These are phyloP conservation scores for Hymenoscyphus repandus DNA, from an alignment of 2,329 filamentous ascomycete species.

Conservation along the genomic window DNA sequence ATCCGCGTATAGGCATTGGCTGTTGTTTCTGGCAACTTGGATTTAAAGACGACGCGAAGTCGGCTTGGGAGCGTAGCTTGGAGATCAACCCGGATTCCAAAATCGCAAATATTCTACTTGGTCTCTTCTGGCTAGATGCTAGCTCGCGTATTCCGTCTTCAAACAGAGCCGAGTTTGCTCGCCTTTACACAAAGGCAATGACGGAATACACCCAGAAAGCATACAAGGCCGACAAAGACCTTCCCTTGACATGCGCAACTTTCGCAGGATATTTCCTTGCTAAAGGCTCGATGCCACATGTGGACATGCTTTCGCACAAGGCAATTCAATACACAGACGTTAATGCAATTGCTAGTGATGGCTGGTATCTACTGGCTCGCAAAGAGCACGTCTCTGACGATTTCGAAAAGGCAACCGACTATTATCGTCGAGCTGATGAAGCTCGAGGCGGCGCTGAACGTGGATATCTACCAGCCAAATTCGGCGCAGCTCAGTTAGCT, in stretches of 20 bases:
- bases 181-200: constrained; percentile 88
- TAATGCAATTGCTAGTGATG: constrained; percentile 93
- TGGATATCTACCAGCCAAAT: constrained; percentile 90
- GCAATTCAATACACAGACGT: constrained; percentile 95
- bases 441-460: constrained; percentile 86
- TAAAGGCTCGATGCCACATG: constrained; percentile 72
- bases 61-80: constrained; percentile 82
- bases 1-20: constrained; percentile 92
- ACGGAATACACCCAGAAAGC: constrained; percentile 89
- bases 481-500: constrained; percentile 85
- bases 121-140: constrained; percentile 81
- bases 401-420: constrained; percentile 69
- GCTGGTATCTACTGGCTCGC: constrained; percentile 89
- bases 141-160: constrained; percentile 72
- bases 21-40: constrained; percentile 97
- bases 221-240: constrained; percentile 88
- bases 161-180: constrained; percentile 78
- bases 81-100: constrained; percentile 81
- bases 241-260: constrained; percentile 82
- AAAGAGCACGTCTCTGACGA: constrained; percentile 86
- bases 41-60: constrained; percentile 86
- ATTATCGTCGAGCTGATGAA: constrained; percentile 85
- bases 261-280: constrained; percentile 89
- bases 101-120: constrained; percentile 83
- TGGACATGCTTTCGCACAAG: constrained; percentile 82